Percentiles rank a stretch among this genome's conserved stretches.
Evolutionary conservation across 371 early-diverging fungal genomes (phyloP).

Genomic region (Nematocida ausubeli): DNA sequence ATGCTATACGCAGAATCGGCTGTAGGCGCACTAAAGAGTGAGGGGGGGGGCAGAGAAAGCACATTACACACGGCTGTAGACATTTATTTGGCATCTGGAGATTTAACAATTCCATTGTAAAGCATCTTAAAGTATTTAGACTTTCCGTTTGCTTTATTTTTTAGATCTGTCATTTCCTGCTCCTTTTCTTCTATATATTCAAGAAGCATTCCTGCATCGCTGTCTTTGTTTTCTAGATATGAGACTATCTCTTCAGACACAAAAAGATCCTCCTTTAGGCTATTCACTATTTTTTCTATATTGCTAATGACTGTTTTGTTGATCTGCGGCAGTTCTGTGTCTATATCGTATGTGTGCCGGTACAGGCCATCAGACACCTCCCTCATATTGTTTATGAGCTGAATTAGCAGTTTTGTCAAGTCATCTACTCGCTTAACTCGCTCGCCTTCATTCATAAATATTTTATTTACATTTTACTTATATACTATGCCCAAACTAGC

Average conservation of each 20-base stretch:
- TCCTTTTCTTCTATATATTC: constrained; percentile 43
- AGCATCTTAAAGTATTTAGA: constrained; percentile 45
- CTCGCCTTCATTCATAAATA: constrained; percentile 29
- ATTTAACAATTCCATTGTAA: constrained; percentile 19
- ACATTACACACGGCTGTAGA: too few species aligned
- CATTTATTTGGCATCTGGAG: too few species aligned
- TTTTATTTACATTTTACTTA: constrained; percentile 12
- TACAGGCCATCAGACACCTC: constrained; percentile 43
- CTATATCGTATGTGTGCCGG: constrained; percentile 55
- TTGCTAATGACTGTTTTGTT: constrained; percentile 21
- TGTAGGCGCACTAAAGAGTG: too few species aligned
- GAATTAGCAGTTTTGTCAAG: neutral
- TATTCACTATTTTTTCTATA: constrained; percentile 23
- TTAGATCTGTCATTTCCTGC: constrained; percentile 8
- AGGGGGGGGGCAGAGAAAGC: too few species aligned
- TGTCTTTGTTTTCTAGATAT: neutral
- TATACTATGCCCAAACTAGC: neutral
- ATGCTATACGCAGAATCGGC: too few species aligned
- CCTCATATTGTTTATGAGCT: constrained; percentile 41
- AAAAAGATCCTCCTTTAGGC: neutral
- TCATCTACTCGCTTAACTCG: constrained; percentile 10
- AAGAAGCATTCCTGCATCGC: neutral
- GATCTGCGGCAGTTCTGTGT: constrained; percentile 34
- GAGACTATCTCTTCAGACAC: constrained; percentile 21
- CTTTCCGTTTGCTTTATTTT: constrained; percentile 19